These are phyloP conservation scores for Meyerozyma sp. DNA, from an alignment of 1,139 yeast species.

Conservation along the genomic window DNA sequence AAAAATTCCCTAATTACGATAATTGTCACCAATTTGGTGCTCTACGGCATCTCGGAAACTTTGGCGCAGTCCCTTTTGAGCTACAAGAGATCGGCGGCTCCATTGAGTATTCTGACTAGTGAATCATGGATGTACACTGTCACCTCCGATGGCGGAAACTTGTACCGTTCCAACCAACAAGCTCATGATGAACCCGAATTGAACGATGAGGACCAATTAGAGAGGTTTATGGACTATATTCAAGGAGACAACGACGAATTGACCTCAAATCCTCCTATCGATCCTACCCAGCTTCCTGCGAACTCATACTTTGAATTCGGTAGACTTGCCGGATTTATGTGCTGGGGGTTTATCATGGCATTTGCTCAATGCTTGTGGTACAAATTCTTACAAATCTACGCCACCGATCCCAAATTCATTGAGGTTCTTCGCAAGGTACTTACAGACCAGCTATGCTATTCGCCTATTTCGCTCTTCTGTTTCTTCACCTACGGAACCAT, in stretches of 20 bases:
- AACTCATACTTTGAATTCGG: slow-evolving; percentile 47
- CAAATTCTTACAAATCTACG: slow-evolving; percentile 71
- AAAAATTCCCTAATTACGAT: slow-evolving; percentile 69
- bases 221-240: slow-evolving; percentile 34
- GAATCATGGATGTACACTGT: neutral
- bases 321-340: slow-evolving; percentile 73
- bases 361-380: slow-evolving; percentile 90
- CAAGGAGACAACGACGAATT: slow-evolving; percentile 17
- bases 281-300: neutral
- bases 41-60: slow-evolving; percentile 86
- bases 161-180: neutral
- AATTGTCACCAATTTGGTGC: slow-evolving; percentile 71
- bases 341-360: slow-evolving; percentile 84
- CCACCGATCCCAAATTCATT: slow-evolving; percentile 75
- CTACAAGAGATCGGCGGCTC: slow-evolving; percentile 21
- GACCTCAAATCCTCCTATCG: neutral
- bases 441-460: slow-evolving; percentile 84
- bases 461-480: slow-evolving; percentile 76
- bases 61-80: slow-evolving; percentile 70
- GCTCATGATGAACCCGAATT: slow-evolving; percentile 1
- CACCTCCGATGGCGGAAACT: neutral
- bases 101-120: slow-evolving; percentile 11
- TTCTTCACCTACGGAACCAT: slow-evolving; percentile 84
- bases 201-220: slow-evolving; percentile 26
- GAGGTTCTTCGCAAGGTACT: slow-evolving; percentile 82